A percentile compares a stretch with the other conserved stretches of the same genome.
These are phyloP conservation scores for Kodamaea nitidulidarum DNA, from an alignment of 805 yeast species.

Conservation along the genomic window DNA sequence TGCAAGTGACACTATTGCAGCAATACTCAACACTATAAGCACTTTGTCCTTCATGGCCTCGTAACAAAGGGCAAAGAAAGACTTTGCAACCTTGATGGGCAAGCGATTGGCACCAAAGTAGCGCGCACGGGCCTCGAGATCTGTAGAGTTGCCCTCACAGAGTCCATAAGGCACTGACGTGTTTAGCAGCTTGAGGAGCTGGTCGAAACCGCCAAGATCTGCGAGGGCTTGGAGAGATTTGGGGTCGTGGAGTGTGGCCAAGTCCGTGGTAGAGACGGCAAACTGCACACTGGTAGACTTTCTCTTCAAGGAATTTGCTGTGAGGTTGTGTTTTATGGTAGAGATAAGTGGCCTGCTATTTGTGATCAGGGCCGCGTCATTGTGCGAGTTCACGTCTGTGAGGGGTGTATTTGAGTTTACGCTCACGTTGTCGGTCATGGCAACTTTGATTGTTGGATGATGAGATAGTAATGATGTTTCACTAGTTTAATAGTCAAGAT, in stretches of 20 bases:
- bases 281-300: slow-evolving; percentile 5
- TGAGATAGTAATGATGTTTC: background rate
- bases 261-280: slow-evolving; percentile 22
- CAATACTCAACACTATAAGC: slow-evolving; percentile 72
- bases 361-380: background rate
- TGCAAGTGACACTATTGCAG: slow-evolving; percentile 86
- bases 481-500: no score
- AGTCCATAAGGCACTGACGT: slow-evolving; percentile 44
- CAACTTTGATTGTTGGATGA: no score
- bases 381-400: slow-evolving; percentile 2
- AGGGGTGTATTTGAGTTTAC: slow-evolving; percentile 15
- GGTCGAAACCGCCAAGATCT: slow-evolving; percentile 44
- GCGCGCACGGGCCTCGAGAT: slow-evolving; percentile 32
- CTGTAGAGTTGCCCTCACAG: slow-evolving; percentile 27
- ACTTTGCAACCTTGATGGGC: slow-evolving; percentile 68
- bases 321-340: slow-evolving; percentile 5
- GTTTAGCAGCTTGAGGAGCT: slow-evolving; percentile 27
- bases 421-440: background rate
- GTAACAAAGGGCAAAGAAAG: slow-evolving; percentile 64
- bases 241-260: slow-evolving; percentile 57
- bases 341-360: background rate
- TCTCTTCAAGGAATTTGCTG: slow-evolving; percentile 1
- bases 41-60: slow-evolving; percentile 91
- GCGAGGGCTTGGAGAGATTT: slow-evolving; percentile 46
- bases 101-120: slow-evolving; percentile 66